Evolutionary conservation across 768 basidiomycete species (phyloP).

Genomic region (Russula brevipes): DNA sequence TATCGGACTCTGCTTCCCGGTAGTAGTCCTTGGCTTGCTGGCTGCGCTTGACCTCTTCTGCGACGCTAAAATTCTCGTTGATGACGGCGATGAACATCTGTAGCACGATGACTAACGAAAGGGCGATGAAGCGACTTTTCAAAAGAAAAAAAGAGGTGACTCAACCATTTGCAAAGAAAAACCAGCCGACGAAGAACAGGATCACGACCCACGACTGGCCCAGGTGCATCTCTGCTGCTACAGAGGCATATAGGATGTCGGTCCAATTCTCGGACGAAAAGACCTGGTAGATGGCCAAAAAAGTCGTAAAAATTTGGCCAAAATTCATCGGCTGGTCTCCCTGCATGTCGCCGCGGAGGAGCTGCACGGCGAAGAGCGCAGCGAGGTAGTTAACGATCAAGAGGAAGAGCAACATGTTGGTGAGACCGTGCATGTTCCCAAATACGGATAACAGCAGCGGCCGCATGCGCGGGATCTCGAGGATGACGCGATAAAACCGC

Average conservation of each 20-base stretch:
- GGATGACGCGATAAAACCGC: constrained; percentile 88
- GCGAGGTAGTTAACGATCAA: constrained; percentile 82
- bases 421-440: constrained; percentile 85
- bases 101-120: constrained; percentile 67
- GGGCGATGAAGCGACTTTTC: background rate
- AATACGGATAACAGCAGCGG: constrained; percentile 82
- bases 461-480: constrained; percentile 87
- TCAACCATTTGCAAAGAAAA: constrained; percentile 86
- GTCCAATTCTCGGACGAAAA: constrained; percentile 96
- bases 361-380: constrained; percentile 75
- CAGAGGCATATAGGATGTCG: constrained; percentile 59
- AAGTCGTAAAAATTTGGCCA: constrained; percentile 76
- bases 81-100: constrained; percentile 98
- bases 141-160: constrained; percentile 31
- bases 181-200: constrained; percentile 75
- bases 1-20: constrained; percentile 49
- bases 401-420: constrained; percentile 90
- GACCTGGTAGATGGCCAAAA: constrained; percentile 81
- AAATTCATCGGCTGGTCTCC: constrained; percentile 59
- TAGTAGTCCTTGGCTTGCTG: constrained; percentile 72
- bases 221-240: constrained; percentile 53
- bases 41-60: constrained; percentile 82
- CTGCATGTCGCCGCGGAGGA: constrained; percentile 77
- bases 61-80: constrained; percentile 91
- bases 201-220: constrained; percentile 68